phyloP scores from a whole-genome alignment of 208 protist species.

The Crithidia thermophila region DNA sequence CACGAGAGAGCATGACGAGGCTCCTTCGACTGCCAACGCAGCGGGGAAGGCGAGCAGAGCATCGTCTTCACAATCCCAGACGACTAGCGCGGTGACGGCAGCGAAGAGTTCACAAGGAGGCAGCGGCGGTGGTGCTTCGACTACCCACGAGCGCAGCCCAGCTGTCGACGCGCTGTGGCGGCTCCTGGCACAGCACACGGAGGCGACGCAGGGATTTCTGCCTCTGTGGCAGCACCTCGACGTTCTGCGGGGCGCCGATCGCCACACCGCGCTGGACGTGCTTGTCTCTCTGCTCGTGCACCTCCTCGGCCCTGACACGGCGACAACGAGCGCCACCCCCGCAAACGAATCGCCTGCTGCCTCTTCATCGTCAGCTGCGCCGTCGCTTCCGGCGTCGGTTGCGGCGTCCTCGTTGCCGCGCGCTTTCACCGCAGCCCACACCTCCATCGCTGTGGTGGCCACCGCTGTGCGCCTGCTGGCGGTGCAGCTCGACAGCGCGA shows the following conservation, averaged over 20 bases:
- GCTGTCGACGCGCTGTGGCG: slow-evolving; percentile 15
- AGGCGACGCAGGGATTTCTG: slow-evolving; percentile 17
- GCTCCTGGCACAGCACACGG: slow-evolving; percentile 19
- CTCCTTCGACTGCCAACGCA: background rate
- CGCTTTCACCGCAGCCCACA: background rate
- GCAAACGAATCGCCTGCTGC: background rate
- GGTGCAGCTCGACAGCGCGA: slow-evolving; percentile 21
- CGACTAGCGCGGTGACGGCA: too few species aligned
- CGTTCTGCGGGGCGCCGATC: slow-evolving; percentile 11
- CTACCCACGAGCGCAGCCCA: background rate
- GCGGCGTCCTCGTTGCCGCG: background rate
- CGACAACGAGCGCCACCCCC: too few species aligned
- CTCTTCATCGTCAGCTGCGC: background rate
- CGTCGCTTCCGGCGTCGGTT: background rate
- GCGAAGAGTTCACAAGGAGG: background rate
- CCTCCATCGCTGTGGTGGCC: slow-evolving; percentile 23
- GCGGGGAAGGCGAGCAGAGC: background rate
- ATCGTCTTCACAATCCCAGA: background rate
- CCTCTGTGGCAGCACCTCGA: slow-evolving; percentile 31
- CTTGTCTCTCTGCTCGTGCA: slow-evolving; percentile 23
- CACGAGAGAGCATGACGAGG: background rate
- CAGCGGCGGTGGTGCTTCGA: background rate
- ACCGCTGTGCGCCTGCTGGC: slow-evolving; percentile 23
- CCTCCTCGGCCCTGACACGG: slow-evolving; percentile 16
- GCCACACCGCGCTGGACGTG: slow-evolving; percentile 6